Base-by-base conservation (phyloP, 208 protist species). In the Herpetomonas muscarum region DNA sequence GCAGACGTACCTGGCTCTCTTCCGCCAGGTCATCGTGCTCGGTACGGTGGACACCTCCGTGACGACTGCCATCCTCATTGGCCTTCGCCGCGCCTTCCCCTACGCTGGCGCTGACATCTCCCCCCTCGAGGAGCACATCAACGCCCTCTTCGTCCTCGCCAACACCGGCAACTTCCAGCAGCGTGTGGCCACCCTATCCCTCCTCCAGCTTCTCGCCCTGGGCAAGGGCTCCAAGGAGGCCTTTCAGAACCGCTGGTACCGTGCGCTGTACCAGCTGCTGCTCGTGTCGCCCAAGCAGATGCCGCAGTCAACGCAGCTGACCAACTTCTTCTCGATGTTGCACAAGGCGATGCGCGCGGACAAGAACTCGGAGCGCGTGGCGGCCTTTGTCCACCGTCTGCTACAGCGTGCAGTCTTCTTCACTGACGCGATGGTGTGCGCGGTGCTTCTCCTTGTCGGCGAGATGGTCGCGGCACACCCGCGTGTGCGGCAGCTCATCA, bases 1-100 rank as follows among this genome's bases (percentile, higher is more conserved):
- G 41, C 85, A 92, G 62, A 88, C 86, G 10, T 97, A 97, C 67
- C 76, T 97, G 21, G 74, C 79, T 32, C 64, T 97, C 21, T 95
- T 97, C 70, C 86, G 84, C 51, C 76, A 94, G 55, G 73, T 90
- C 19, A 78, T 79, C 41, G 32, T 66, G 37, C 88, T 67, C 21
- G 64, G 72, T 21, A 75, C 70, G 30, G 70, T 90, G 13, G 88
- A 95, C 67, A 81, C 90, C 28, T 77, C 81, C 25, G 84, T 97
- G 37, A 93, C 86, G 42, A 97, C 87, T 17, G 87, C 87, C 53
- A 88, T 95, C 67, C 79, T 97, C 28, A 79, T 93, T 5, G 91
- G 91, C 41, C 70, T 97, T 26, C 85, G 89, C 48, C 83, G 91
- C 32, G 91, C 91, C n/a, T 95, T 95, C 61, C 91, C 91, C 26